phyloP scores from a whole-genome alignment of 805 yeast genomes.

The Blastobotrys peoriensis region DNA sequence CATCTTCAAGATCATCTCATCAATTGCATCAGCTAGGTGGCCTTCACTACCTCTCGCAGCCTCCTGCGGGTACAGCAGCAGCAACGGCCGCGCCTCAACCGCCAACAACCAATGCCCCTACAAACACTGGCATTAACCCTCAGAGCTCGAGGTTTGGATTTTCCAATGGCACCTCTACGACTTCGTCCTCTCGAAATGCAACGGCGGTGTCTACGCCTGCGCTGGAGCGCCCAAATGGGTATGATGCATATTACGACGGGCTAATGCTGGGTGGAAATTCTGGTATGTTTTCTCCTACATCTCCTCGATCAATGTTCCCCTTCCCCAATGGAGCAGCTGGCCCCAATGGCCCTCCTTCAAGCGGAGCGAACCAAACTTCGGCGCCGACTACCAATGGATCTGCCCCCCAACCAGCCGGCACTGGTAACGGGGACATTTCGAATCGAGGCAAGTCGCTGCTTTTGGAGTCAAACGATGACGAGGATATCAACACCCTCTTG shows the following conservation, averaged over 20 bases:
- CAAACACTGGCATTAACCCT: not conserved
- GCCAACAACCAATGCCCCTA: not conserved
- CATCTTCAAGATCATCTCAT: not conserved
- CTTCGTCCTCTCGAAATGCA: not conserved
- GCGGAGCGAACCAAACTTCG: constrained; percentile 1
- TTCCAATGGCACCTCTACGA: not conserved
- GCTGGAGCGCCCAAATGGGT: not conserved
- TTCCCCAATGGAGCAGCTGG: constrained; percentile 5
- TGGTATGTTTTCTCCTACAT: constrained; percentile 22
- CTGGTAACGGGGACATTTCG: not conserved
- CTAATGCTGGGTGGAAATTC: constrained; percentile 1
- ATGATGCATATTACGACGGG: not conserved
- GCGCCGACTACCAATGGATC: not conserved
- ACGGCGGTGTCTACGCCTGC: constrained; percentile 1
- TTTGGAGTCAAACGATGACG: constrained; percentile 26
- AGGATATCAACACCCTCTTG: constrained; percentile 16
- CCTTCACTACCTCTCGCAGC: not conserved
- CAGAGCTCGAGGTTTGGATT: constrained; percentile 2
- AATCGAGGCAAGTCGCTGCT: constrained; percentile 25
- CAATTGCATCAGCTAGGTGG: not conserved
- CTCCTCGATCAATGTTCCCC: constrained; percentile 21
- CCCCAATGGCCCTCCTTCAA: constrained; percentile 4
- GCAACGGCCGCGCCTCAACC: not conserved
- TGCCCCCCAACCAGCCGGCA: not conserved
- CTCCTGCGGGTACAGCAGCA: not conserved